Base-by-base conservation (phyloP, 2,329 filamentous ascomycete species). In the Colletotrichum lindemuthianum region DNA sequence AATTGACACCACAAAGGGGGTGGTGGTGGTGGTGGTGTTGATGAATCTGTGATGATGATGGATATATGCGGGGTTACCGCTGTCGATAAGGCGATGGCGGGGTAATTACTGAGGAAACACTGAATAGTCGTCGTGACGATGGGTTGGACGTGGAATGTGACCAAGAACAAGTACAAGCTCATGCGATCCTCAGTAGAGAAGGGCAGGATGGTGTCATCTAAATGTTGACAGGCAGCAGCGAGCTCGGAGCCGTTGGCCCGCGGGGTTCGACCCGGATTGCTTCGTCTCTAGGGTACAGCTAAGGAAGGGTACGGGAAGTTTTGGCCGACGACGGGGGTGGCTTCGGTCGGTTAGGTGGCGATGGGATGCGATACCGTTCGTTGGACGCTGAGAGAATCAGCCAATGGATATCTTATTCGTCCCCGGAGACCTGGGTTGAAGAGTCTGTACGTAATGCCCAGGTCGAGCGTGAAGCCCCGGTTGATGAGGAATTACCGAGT, bases 1-100 rank as follows among this genome's bases (percentile, higher is more conserved):
- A 24, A 24, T 24, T 4, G 1, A 24, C 4, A 24, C 24, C 5
- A 5, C 24, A 24, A 24, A 4, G 24, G 24, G 24, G 66, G 80
- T 79, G 70, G 80, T 84, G 10, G 86, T 69, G 33, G 83, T 82
- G 0, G 78, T 71, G 1, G 77, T 82, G 2, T 80, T 74, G 59
- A 82, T 79, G 41, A 84, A 79, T 84, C 86, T 86, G 10, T 43
- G 67, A 59, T 39, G 16, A 24, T 15, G 50, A 16, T 13, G 11
- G 24, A 12, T n/a, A 12, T n/a, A 36, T 65, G 63, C 58, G 63
- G 63, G 63, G 58, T 65, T 63, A n/a, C 47, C 36, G 44, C 47
- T 7, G 16, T 45, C 32, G 51, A 47, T 65, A 47, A 52, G 47
- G n/a, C 33, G 24, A n/a, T 13, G 34, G 33, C 32, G 44, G 56